These are phyloP conservation scores for Clohesyomyces aquaticus DNA, from an alignment of 495 filamentous ascomycete genomes.

Conservation along the genomic window DNA sequence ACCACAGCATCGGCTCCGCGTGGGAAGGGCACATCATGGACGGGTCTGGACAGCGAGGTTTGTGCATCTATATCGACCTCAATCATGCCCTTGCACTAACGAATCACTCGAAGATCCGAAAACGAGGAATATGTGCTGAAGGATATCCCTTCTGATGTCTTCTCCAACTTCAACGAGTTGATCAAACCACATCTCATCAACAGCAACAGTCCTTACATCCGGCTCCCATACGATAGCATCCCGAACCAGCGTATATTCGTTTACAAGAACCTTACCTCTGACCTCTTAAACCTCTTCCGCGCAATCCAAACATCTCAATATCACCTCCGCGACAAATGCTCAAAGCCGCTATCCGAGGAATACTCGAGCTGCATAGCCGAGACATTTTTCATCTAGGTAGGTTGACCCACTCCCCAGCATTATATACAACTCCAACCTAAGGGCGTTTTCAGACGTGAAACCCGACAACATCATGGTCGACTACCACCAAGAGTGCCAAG, in stretches of 20 bases:
- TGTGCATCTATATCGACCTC: constrained; percentile 15
- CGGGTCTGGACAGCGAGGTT: constrained; percentile 45
- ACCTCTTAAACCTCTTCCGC: constrained; percentile 26
- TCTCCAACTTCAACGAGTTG: constrained; percentile 33
- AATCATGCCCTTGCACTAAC: background rate
- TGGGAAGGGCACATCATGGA: constrained; percentile 39
- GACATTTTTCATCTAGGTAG: constrained; percentile 28
- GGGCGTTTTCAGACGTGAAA: constrained; percentile 30
- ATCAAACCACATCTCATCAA: constrained; percentile 16
- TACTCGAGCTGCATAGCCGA: constrained; percentile 23
- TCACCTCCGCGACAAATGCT: constrained; percentile 25
- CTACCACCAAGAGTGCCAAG: constrained; percentile 6
- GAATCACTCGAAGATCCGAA: constrained; percentile 36
- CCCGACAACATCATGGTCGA: constrained; percentile 36
- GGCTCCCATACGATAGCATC: constrained; percentile 27
- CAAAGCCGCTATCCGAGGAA: constrained; percentile 21
- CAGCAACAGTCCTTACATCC: constrained; percentile 30
- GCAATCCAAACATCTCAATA: constrained; percentile 13
- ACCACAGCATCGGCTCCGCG: too few relatives aligned
- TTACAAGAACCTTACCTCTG: constrained; percentile 25
- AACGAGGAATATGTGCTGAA: constrained; percentile 44
- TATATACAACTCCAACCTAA: constrained; percentile 16
- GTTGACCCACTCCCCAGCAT: constrained; percentile 11
- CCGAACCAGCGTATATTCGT: constrained; percentile 29
- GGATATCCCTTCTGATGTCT: constrained; percentile 43